These are phyloP conservation scores for Chrysanthemum seticuspe DNA, from an alignment of 129 eudicot genomes.

Conservation along the genomic window DNA sequence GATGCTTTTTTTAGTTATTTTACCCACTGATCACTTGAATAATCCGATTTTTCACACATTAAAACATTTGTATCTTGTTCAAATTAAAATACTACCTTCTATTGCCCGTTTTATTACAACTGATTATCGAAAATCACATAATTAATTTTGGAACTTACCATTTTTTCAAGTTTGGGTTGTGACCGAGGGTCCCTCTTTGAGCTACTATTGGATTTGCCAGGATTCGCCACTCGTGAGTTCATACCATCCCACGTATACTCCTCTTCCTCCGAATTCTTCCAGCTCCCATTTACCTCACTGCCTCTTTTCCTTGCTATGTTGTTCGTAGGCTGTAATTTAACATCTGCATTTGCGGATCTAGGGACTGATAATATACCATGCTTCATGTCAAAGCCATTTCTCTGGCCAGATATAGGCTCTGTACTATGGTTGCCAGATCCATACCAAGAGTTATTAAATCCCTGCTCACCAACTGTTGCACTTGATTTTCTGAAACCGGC, in stretches of 20 bases:
- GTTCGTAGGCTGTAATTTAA: slow-evolving; percentile 30
- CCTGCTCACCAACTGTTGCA: slow-evolving; percentile 45
- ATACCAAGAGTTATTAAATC: slow-evolving; percentile 47
- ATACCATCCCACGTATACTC: slow-evolving; percentile 72
- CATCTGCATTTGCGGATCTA: slow-evolving; percentile 34
- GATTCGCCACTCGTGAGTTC: slow-evolving; percentile 40
- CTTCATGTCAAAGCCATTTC: slow-evolving; percentile 54
- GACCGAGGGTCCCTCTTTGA: slow-evolving; percentile 52
- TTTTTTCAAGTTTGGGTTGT: slow-evolving; percentile 43
- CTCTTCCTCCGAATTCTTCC: slow-evolving; percentile 83
- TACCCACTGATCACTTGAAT: no score
- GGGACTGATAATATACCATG: slow-evolving; percentile 33
- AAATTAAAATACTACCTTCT: no score
- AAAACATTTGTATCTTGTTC: no score
- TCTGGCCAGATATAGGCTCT: slow-evolving; percentile 43
- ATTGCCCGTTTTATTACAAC: no score
- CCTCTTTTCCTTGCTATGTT: slow-evolving; percentile 33
- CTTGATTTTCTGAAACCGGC: slow-evolving; percentile 17
- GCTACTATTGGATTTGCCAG: slow-evolving; percentile 29
- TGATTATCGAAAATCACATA: background rate
- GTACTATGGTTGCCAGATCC: slow-evolving; percentile 43
- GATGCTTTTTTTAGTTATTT: no score
- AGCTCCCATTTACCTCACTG: slow-evolving; percentile 48
- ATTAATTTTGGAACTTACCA: slow-evolving; percentile 42
- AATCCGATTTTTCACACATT: no score